Evolutionary conservation across 139 green algal genomes (phyloP).

Genomic region (Coelastrella sp.): DNA sequence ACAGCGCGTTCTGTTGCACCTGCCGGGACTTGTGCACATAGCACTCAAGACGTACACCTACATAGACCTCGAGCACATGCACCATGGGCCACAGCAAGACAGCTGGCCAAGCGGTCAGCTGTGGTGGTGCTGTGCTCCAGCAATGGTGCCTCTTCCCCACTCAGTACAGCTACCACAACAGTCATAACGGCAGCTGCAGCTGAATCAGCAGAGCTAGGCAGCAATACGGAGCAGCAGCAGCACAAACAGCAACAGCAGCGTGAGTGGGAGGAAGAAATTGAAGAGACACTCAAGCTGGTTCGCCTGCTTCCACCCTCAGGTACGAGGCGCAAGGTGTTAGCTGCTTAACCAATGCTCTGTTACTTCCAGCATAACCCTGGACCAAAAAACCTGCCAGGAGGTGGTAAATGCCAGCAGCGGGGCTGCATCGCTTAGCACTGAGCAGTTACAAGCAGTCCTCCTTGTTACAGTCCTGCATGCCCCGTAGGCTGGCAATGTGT

Average conservation of each 20-base stretch:
- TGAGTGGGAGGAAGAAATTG: conserved; percentile 52
- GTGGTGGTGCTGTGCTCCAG: neutral
- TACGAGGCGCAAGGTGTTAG: neutral
- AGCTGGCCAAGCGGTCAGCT: neutral
- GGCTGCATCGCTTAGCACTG: no score
- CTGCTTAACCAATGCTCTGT: no score
- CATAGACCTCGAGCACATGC: neutral
- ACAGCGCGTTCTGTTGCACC: neutral
- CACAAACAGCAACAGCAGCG: conserved; percentile 10
- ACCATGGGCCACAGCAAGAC: neutral
- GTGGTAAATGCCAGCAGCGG: no score
- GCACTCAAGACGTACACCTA: no score
- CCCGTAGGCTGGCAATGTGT: no score
- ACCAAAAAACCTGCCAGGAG: no score
- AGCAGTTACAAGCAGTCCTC: no score
- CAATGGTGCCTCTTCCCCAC: neutral
- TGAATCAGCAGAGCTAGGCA: neutral
- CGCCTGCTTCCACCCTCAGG: conserved; percentile 53
- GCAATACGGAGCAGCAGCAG: conserved; percentile 19
- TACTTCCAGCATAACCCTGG: no score
- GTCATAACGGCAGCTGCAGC: neutral
- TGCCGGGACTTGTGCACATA: neutral
- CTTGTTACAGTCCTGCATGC: no score
- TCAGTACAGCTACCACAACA: neutral
- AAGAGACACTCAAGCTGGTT: conserved; percentile 64